A percentile compares a stretch with the other conserved stretches of the same genome.
Conservation (phyloP, 2,329 filamentous ascomycete species). For the Paraphaeosphaeria minitans region DNA sequence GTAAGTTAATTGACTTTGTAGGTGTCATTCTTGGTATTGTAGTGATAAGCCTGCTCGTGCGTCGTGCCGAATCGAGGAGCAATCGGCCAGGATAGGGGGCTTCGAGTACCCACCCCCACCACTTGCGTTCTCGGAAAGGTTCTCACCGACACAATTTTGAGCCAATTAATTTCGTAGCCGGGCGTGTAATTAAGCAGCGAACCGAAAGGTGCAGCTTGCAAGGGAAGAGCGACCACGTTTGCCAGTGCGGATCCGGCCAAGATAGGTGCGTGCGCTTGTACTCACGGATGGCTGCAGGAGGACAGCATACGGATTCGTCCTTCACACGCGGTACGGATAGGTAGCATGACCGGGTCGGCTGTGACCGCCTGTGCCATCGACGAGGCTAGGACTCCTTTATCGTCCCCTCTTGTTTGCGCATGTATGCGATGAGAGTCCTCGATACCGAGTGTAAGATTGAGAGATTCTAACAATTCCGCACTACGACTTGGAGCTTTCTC, state of each 20-base stretch:
- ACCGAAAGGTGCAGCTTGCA: conserved; percentile 20
- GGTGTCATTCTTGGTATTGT: background rate
- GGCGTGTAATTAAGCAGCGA: conserved; percentile 20
- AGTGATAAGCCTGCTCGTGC: background rate
- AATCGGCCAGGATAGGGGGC: conserved; percentile 7
- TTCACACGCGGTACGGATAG: conserved; percentile 23
- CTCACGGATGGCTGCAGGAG: conserved; percentile 38
- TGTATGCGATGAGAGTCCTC: conserved; percentile 5
- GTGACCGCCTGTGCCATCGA: background rate
- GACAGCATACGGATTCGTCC: conserved; percentile 34
- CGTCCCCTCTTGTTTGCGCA: conserved; percentile 8
- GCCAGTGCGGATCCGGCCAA: conserved; percentile 25
- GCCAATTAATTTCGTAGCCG: conserved; percentile 21
- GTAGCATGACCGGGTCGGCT: conserved; percentile 15
- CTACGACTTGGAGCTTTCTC: background rate
- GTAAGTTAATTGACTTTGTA: background rate
- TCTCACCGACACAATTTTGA: conserved; percentile 22
- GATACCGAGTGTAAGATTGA: conserved; percentile 16
- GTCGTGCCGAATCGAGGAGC: conserved; percentile 1
- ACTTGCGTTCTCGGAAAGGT: conserved; percentile 3
- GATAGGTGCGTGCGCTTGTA: conserved; percentile 38
- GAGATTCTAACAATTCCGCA: conserved; percentile 1
- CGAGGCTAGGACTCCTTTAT: background rate
- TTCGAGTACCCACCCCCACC: conserved; percentile 33
- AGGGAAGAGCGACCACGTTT: conserved; percentile 40